Conservation (phyloP, 176 grass and related monocot species). For the Carex littledalei region DNA sequence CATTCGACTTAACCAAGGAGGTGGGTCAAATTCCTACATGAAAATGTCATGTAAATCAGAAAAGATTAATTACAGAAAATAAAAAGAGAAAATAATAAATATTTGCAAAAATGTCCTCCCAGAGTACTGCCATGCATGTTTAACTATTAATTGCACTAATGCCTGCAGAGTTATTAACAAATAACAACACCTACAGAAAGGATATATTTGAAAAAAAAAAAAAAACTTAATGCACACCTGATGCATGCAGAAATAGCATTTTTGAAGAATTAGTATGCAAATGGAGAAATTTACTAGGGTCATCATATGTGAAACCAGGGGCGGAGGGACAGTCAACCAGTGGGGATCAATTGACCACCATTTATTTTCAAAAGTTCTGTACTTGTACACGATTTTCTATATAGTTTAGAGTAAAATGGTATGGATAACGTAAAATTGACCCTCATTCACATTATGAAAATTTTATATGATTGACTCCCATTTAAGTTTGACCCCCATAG, state of each 20-base stretch:
- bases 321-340: too few species aligned
- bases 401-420: too few species aligned
- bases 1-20: slow-evolving; percentile 93
- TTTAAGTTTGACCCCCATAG: too few species aligned
- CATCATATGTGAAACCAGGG: too few species aligned
- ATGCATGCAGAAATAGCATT: neutral
- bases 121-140: neutral
- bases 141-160: neutral
- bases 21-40: slow-evolving; percentile 83
- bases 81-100: neutral
- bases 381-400: too few species aligned
- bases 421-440: too few species aligned
- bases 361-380: too few species aligned
- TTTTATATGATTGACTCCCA: too few species aligned
- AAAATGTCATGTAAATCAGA: slow-evolving; percentile 4
- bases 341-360: too few species aligned
- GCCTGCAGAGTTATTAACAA: neutral
- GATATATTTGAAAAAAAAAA: neutral
- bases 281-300: neutral
- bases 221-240: neutral
- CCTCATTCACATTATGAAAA: too few species aligned
- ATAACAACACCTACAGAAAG: neutral
- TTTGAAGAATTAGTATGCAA: neutral
- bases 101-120: neutral
- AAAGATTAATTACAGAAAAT: slow-evolving; percentile 8